These are phyloP conservation scores for Sporobolomyces roseus DNA, from an alignment of 768 basidiomycete genomes.

Conservation along the genomic window DNA sequence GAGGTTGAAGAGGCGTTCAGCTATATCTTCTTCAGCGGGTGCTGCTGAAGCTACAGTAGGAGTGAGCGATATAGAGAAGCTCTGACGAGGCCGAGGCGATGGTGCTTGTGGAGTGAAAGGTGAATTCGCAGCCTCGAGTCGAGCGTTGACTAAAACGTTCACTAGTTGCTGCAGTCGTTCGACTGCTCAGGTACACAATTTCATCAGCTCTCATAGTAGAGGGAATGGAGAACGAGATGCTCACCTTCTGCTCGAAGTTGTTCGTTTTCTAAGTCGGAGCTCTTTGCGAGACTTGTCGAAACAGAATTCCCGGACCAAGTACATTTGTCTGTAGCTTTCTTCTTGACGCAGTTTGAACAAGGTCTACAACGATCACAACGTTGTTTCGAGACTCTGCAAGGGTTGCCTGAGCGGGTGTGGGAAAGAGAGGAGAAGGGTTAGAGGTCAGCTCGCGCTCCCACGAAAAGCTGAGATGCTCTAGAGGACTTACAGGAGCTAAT, in stretches of 20 bases:
- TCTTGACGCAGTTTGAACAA: constrained; percentile 11
- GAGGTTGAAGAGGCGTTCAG: not conserved
- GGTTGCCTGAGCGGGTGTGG: constrained; percentile 3
- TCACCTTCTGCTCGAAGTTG: constrained; percentile 4
- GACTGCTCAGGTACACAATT: not conserved
- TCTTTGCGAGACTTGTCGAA: not conserved
- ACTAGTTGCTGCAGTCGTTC: constrained; percentile 2
- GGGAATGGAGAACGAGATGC: not conserved
- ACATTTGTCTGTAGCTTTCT: not conserved
- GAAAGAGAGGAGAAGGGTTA: not conserved
- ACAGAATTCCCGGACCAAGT: not conserved
- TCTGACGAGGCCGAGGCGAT: not conserved
- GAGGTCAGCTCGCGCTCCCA: too few relatives aligned
- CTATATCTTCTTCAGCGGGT: not conserved
- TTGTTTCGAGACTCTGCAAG: not conserved
- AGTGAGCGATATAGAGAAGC: not conserved
- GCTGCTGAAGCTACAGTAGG: not conserved
- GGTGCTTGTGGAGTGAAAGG: not conserved
- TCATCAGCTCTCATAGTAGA: not conserved
- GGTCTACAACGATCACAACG: not conserved
- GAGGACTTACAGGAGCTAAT: too few relatives aligned
- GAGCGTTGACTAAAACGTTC: constrained; percentile 18
- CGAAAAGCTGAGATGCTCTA: too few relatives aligned
- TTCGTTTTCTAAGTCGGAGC: not conserved
- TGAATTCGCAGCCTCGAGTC: not conserved